Evolutionary conservation across 352 stramenopile species (phyloP), one percentile per base, ranked within the genome.

Genomic region (Globisporangium spinosum): DNA sequence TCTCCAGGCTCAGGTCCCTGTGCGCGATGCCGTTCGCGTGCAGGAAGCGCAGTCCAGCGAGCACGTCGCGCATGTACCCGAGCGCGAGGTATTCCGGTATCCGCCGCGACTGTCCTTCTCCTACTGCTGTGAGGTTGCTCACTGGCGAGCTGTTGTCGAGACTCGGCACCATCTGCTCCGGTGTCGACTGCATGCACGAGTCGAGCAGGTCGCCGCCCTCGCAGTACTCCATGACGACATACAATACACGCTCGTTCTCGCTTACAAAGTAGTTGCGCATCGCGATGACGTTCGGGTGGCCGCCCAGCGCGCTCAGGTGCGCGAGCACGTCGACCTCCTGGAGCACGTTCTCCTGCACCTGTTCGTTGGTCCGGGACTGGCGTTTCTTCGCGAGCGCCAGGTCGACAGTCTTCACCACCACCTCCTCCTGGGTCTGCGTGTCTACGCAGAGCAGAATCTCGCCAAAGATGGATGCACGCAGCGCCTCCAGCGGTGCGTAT

Each of bases 1-100:
- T 99, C 78, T 99, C 97, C n/a, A 99, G 77, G 32, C 92, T 98
- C 61, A 99, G 81, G 72, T 99, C 97, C 63, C 96, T 89, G 76
- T 98, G 96, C 25, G 85, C 87, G 51, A 96, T 83, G 67, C 87
- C 86, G 69, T 89, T 74, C 27, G 51, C 63, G 70, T 94, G 85
- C 22, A 94, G 66, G 65, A 90, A 91, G 8, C 66, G 71, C 8
- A 94, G 72, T 3, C 89, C 89, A 0, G 69, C 67, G 15, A 93
- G 57, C 47, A 97, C 82, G 63, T 96, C 85, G 13, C 76, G 62
- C 49, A 97, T 72, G 61, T 92, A 94, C 20, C 25, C 53, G 49
- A 83, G 77, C 20, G 80, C 85, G 1, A 74, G 70, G 60, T 59
- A 55, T 60, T 91, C 83, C 6, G 84, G 70, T 29, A 93, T 58